Evolutionary conservation across 176 grass and related monocot genomes (phyloP).

Genomic region (Stipa capillata): DNA sequence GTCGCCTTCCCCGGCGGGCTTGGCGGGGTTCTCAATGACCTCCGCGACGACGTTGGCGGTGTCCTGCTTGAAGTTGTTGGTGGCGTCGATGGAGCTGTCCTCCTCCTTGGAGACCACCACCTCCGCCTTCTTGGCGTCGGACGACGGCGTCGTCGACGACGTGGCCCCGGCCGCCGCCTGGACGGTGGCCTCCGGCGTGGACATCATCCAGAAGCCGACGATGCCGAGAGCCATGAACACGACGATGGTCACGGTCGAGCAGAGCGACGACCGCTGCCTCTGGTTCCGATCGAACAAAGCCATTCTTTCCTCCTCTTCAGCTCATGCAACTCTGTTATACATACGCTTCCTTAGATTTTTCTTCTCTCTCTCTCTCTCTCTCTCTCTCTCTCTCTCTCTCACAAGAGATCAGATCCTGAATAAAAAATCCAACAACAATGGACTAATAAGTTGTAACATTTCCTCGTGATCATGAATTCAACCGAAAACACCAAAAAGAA

Average conservation of each 20-base stretch:
- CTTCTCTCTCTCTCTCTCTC: not conserved
- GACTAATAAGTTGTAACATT: too few species aligned
- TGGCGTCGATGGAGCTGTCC: conserved; percentile 56
- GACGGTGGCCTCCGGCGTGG: conserved; percentile 34
- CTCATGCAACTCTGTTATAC: not conserved
- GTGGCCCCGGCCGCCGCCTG: too few species aligned
- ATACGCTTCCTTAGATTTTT: too few species aligned
- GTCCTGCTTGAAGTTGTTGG: conserved; percentile 46
- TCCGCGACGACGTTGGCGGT: conserved; percentile 34
- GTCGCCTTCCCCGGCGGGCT: conserved; percentile 3
- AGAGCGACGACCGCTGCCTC: conserved; percentile 49
- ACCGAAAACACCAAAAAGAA: too few species aligned
- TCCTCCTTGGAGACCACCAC: conserved; percentile 37
- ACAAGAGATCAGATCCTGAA: not conserved
- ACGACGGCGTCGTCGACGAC: not conserved
- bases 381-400: too few species aligned
- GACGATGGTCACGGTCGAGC: conserved; percentile 48
- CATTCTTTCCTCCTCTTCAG: conserved; percentile 24
- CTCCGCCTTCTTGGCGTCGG: conserved; percentile 11
- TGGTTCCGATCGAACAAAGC: conserved; percentile 71
- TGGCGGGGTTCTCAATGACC: not conserved
- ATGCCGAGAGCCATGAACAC: conserved; percentile 68
- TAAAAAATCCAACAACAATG: too few species aligned
- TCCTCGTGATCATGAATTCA: too few species aligned
- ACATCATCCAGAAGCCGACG: conserved; percentile 70